These are phyloP conservation scores for Carpinus fangiana DNA, from an alignment of 306 rosid species.

Conservation along the genomic window DNA sequence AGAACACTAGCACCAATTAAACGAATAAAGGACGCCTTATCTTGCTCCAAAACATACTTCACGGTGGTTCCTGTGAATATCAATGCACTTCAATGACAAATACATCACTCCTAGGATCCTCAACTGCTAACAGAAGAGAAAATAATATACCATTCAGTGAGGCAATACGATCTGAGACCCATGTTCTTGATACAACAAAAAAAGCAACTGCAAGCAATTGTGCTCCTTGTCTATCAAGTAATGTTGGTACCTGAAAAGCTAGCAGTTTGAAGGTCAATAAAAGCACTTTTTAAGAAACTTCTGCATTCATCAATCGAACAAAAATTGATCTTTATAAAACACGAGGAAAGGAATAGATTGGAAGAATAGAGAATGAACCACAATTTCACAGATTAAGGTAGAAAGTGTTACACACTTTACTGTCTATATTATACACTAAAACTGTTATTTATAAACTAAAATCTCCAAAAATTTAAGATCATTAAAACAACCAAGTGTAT, in stretches of 20 bases:
- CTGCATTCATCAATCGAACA: neutral
- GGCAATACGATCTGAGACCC: slow-evolving; percentile 95
- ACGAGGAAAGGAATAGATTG: neutral
- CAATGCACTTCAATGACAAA: slow-evolving; percentile 29
- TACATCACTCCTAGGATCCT: slow-evolving; percentile 9
- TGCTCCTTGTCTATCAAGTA: slow-evolving; percentile 94
- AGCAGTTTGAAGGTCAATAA: slow-evolving; percentile 9
- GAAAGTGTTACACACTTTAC: neutral
- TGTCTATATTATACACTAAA: neutral
- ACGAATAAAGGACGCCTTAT: slow-evolving; percentile 68
- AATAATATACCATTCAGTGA: slow-evolving; percentile 67
- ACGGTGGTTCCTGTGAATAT: slow-evolving; percentile 81
- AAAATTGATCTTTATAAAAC: neutral
- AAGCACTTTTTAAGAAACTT: neutral
- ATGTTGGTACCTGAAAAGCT: slow-evolving; percentile 73
- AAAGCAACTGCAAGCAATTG: slow-evolving; percentile 89
- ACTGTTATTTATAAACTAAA: neutral
- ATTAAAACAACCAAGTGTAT: neutral
- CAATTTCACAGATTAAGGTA: neutral
- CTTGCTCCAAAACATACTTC: slow-evolving; percentile 84
- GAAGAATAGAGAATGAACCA: neutral
- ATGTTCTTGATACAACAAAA: slow-evolving; percentile 91
- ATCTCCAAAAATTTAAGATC: no score
- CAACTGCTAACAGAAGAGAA: slow-evolving; percentile 11
- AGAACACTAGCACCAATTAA: slow-evolving; percentile 73